Base-by-base conservation (phyloP, 2,329 filamentous ascomycete species). In the Cercospora citrullina region DNA sequence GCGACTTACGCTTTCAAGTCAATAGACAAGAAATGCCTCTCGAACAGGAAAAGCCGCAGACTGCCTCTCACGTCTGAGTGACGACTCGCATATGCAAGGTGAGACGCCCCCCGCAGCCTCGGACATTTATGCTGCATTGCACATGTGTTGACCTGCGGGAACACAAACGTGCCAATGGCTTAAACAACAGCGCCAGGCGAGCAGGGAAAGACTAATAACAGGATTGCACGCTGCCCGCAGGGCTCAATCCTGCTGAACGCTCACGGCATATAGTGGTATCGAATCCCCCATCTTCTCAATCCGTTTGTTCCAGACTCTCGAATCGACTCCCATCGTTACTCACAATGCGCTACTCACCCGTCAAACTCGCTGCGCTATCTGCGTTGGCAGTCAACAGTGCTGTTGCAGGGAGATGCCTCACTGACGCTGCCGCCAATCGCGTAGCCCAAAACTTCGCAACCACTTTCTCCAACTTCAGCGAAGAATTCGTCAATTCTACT, bases 371-470 rank as follows among this genome's bases (percentile, higher is more conserved):
- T 28, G 48, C 51, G 5, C 23, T 64, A 30, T 53, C 42, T 16
- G 10, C 60, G 16, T n/a, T 63, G 39, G 42, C 60, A 31, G 28
- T 28, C 7, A 42, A 21, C 48, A 64, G 61, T 33, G 26, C 28
- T 18, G 48, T 57, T 21, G 39, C 42, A 21, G 8, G 21, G 5
- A 36, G 21, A n/a, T 64, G 62, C 42, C 55, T 65, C 55, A 53
- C 55, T n/a, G 63, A 65, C 57, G 16, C 23, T 16, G 30, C 66
- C 21, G 74, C 74, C 7, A 51, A 67, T 6, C 60, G 68, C 16
- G 69, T 75, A 26, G 73, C 69, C 42, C 66, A 71, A 36, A 73
- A 73, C 64, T 75, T 75, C 67, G 71, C 68, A 30, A 63, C 67
- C 10, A 69, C 73, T 48, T 74, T 75, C 59, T 70, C 66, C 39